Evolutionary conservation across 768 basidiomycete species (phyloP).

Genomic region (Hysterangium stoloniferum): DNA sequence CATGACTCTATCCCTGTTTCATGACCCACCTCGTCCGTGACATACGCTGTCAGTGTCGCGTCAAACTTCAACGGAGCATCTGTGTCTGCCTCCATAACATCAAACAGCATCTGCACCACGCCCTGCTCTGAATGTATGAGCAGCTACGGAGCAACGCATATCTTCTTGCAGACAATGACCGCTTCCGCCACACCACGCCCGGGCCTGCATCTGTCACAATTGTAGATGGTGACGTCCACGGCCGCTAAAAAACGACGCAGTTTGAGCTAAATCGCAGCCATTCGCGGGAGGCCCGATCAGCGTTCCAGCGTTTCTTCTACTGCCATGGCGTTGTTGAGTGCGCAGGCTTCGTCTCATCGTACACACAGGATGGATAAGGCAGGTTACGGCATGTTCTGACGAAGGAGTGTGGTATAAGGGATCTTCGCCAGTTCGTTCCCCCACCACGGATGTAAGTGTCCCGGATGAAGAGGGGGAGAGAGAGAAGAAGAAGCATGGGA

Average conservation of each 20-base stretch:
- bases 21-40: too few species aligned
- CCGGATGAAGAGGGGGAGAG: too few species aligned
- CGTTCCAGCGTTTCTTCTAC: too few species aligned
- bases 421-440: not conserved
- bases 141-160: not conserved
- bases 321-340: too few species aligned
- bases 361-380: not conserved
- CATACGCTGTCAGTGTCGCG: too few species aligned
- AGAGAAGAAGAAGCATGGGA: too few species aligned
- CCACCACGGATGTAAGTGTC: not conserved
- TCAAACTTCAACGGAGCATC: too few species aligned
- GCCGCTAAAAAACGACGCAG: not conserved
- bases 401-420: not conserved
- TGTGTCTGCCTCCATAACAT: too few species aligned
- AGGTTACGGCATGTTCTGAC: not conserved
- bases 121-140: not conserved
- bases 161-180: not conserved
- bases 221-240: not conserved
- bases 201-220: not conserved
- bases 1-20: too few species aligned
- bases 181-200: not conserved
- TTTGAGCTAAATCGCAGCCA: not conserved
- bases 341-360: not conserved
- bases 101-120: too few species aligned
- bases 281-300: too few species aligned